Base-by-base conservation (phyloP, 768 basidiomycete genomes). In the Pilatotrama ljubarskyi region DNA sequence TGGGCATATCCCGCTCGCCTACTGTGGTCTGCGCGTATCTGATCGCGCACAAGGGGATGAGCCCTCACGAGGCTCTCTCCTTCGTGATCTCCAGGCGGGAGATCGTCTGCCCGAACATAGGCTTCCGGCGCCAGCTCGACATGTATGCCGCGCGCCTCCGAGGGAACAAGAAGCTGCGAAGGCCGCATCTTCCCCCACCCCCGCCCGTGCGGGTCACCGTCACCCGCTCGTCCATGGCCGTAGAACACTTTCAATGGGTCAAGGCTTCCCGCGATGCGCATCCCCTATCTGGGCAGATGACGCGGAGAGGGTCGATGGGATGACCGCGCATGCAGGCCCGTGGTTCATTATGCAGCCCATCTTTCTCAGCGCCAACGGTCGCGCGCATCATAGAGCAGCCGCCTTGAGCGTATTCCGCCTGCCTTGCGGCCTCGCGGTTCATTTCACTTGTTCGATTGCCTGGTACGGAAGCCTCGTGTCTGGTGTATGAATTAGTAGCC, bases 11-110 rank as follows among this genome's bases (percentile, higher is more conserved):
- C 65, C 81, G 91, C 22, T 89, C 87, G 42, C 81, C 90, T 0
- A 90, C 88, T 5, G 81, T 91, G 25, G 84, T 91, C 3, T 85
- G 86, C 62, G 91, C 88, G 53, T 92, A 90, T 72, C 75, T 72
- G 55, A 62, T 74, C 58, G 79, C 79, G 7, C 73, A 77, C 17
- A 79, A 75, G 25, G 73, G 76, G 17, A 85, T 88, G 83, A 70
- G 71, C 5, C 77, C 82, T 11, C 52, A 65, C 24, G 81, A 87
- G 56, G 80, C 87, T 9, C 78, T 90, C 64, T 75, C 72, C 25
- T 81, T 81, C 58, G 81, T 84, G 35, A 80, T 80, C 63, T 72
- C 78, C 37, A 80, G 82, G 49, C 86, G 90, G 18, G 73, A 77
- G 20, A 82, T 91, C 49, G 82, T 85, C 14, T 77, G 75, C 51